Conservation (phyloP, 306 rosid genomes). For the Prunus campanulata region DNA sequence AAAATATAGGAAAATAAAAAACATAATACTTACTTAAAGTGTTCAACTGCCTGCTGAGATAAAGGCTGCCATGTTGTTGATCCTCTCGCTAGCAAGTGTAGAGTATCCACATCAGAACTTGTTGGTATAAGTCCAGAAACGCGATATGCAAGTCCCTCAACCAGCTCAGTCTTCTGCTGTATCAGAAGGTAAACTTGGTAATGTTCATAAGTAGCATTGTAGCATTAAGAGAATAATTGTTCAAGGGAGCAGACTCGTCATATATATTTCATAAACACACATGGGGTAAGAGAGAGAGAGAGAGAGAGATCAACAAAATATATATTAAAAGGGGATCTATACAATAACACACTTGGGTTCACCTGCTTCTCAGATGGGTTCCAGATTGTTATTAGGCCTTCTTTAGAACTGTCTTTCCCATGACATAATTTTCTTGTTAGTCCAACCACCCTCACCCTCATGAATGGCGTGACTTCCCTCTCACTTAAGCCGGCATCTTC, state of each 20-base stretch:
- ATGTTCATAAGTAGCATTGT: background rate
- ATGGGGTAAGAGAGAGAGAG: background rate
- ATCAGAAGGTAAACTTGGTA: conserved; percentile 15
- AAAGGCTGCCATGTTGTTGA: conserved; percentile 72
- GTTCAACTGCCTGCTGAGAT: conserved; percentile 41
- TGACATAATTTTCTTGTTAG: conserved; percentile 38
- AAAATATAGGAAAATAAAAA: background rate
- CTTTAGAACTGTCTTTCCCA: conserved; percentile 44
- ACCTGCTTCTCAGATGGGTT: conserved; percentile 78
- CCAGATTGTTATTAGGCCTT: conserved; percentile 88
- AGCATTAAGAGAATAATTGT: background rate
- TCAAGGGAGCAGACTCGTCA: background rate
- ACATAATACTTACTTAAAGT: conserved; percentile 49
- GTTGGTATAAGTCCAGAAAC: conserved; percentile 69
- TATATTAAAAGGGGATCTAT: background rate
- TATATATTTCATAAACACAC: background rate
- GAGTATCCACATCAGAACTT: conserved; percentile 49
- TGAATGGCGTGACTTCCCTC: conserved; percentile 73
- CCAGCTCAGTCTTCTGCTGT: conserved; percentile 68
- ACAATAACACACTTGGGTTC: conserved; percentile 10
- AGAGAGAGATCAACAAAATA: background rate
- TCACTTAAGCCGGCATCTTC: conserved; percentile 59
- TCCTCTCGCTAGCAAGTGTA: conserved; percentile 66
- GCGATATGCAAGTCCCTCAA: conserved; percentile 76
- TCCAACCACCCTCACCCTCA: conserved; percentile 82